These are phyloP conservation scores for Gyromitra esculenta DNA, from an alignment of 2,329 filamentous ascomycete genomes.

Conservation along the genomic window DNA sequence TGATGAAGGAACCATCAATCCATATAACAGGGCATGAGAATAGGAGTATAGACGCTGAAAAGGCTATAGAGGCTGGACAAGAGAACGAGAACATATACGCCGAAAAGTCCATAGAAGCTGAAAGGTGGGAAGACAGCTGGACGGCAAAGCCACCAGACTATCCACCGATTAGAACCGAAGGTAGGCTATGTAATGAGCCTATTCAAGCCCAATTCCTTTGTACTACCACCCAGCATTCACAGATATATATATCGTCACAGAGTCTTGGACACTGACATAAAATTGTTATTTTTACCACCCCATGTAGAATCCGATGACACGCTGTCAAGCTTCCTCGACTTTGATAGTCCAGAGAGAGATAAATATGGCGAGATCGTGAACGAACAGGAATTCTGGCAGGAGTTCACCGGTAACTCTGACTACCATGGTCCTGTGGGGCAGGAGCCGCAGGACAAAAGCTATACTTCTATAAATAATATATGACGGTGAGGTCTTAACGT, in stretches of 20 bases:
- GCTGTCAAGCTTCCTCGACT: conserved; percentile 45
- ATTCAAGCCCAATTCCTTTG: not conserved
- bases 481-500: no score
- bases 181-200: not conserved
- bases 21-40: not conserved
- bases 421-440: not conserved
- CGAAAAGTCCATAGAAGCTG: not conserved
- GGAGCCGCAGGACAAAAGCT: not conserved
- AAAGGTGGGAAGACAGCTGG: conserved; percentile 14
- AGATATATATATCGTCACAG: not conserved
- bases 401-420: conserved; percentile 20
- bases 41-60: not conserved
- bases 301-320: conserved; percentile 37
- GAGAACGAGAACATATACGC: not conserved
- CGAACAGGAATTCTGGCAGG: conserved; percentile 37
- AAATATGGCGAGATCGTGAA: conserved; percentile 41
- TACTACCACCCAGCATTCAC: not conserved
- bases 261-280: conserved; percentile 3
- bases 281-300: not conserved
- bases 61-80: not conserved
- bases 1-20: conserved; percentile 44
- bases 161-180: conserved; percentile 23
- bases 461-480: not conserved
- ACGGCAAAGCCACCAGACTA: conserved; percentile 43
- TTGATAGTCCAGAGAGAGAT: conserved; percentile 4